Conservation (phyloP, 768 basidiomycete species). For the Boletus reticuloceps region DNA sequence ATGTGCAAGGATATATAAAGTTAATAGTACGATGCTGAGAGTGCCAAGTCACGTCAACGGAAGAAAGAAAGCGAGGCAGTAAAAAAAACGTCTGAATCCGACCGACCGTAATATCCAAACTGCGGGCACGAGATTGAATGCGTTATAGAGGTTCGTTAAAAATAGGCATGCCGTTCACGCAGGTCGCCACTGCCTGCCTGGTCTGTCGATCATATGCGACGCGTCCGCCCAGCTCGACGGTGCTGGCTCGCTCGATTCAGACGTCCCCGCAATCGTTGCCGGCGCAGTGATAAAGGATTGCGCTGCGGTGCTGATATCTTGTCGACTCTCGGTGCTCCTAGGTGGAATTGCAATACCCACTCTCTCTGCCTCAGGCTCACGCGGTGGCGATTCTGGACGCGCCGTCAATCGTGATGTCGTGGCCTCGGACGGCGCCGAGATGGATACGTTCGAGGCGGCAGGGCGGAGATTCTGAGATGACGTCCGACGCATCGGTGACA, state of each 20-base stretch:
- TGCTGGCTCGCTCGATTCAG: slow-evolving; percentile 49
- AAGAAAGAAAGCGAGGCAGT: neutral
- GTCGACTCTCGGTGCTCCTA: slow-evolving; percentile 38
- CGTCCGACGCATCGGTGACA: slow-evolving; percentile 25
- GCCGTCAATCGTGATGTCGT: slow-evolving; percentile 25
- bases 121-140: neutral
- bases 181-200: slow-evolving; percentile 38
- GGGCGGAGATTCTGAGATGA: slow-evolving; percentile 20
- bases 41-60: neutral
- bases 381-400: slow-evolving; percentile 14
- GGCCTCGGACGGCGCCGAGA: slow-evolving; percentile 23
- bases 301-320: slow-evolving; percentile 67
- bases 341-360: slow-evolving; percentile 26
- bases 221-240: slow-evolving; percentile 48
- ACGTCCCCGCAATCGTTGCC: slow-evolving; percentile 53
- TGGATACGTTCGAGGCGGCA: slow-evolving; percentile 18
- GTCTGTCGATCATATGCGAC: slow-evolving; percentile 43
- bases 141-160: neutral
- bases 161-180: slow-evolving; percentile 25
- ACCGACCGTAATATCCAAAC: slow-evolving; percentile 16
- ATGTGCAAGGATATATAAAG: slow-evolving; percentile 2
- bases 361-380: slow-evolving; percentile 16
- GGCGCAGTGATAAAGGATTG: slow-evolving; percentile 69
- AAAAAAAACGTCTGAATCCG: slow-evolving; percentile 5
- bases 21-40: slow-evolving; percentile 19